These are phyloP conservation scores for Linum lewisii DNA, from an alignment of 345 rosid species.

Conservation along the genomic window DNA sequence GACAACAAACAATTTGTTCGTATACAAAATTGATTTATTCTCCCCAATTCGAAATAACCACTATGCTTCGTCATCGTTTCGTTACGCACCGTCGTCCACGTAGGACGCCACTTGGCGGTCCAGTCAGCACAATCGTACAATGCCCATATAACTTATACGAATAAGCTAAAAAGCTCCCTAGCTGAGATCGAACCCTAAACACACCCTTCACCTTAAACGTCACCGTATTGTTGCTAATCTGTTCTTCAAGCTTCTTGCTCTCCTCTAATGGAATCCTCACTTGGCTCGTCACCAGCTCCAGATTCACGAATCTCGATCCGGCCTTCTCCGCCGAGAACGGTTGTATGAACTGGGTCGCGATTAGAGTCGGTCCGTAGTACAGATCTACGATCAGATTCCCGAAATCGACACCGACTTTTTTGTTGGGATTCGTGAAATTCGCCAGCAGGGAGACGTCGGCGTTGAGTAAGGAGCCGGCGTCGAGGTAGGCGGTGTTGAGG, in stretches of 20 bases:
- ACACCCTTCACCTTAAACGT: slow-evolving; percentile 46
- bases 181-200: slow-evolving; percentile 53
- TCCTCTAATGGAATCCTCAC: slow-evolving; percentile 46
- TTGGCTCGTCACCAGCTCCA: slow-evolving; percentile 67
- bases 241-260: slow-evolving; percentile 35
- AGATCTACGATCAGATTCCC: slow-evolving; percentile 53
- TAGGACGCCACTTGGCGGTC: slow-evolving; percentile 67
- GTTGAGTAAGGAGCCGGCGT: slow-evolving; percentile 53
- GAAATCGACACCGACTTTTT: slow-evolving; percentile 63
- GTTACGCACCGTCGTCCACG: slow-evolving; percentile 50
- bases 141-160: slow-evolving; percentile 57
- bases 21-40: too few species aligned
- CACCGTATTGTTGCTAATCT: slow-evolving; percentile 45
- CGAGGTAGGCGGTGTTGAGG: slow-evolving; percentile 66
- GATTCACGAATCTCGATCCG: slow-evolving; percentile 31
- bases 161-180: slow-evolving; percentile 56
- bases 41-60: too few species aligned
- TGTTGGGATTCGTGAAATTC: slow-evolving; percentile 87
- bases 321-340: slow-evolving; percentile 52
- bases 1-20: too few species aligned
- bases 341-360: slow-evolving; percentile 56
- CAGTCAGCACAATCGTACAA: slow-evolving; percentile 42
- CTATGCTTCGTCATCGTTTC: slow-evolving; percentile 35
- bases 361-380: slow-evolving; percentile 42
- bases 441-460: slow-evolving; percentile 59